phyloP scores from a whole-genome alignment of 2,329 filamentous ascomycete species.

The Cercospora beticola region DNA sequence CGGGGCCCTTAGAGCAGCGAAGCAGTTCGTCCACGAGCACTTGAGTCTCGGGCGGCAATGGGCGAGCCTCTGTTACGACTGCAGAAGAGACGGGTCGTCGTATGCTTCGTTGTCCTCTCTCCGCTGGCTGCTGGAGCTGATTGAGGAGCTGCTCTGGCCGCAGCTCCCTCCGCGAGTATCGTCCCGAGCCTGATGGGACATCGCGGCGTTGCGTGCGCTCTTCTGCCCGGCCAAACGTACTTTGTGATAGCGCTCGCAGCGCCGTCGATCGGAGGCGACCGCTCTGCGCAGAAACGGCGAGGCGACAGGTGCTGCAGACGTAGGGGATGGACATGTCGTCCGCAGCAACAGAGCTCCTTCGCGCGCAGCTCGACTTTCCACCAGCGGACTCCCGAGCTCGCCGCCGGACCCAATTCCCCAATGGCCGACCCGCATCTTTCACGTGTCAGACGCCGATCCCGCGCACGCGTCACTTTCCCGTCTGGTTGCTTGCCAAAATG shows the following conservation, averaged over 20 bases:
- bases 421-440: not conserved
- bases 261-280: not conserved
- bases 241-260: not conserved
- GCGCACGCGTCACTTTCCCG: constrained; percentile 1
- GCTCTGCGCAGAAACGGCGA: not conserved
- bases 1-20: not conserved
- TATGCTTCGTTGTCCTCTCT: not conserved
- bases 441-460: not conserved
- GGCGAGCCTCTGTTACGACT: not conserved
- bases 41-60: not conserved
- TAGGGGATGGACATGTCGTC: constrained; percentile 12
- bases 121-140: constrained; percentile 13
- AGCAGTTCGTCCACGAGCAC: not conserved
- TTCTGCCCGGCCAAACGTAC: not conserved
- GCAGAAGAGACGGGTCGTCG: not conserved
- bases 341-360: not conserved
- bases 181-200: constrained; percentile 12
- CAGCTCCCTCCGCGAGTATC: constrained; percentile 27
- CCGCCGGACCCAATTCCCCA: not conserved
- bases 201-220: not conserved
- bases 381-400: not conserved
- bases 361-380: not conserved
- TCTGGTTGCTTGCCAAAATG: not conserved
- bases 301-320: constrained; percentile 13
- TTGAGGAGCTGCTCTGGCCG: constrained; percentile 26